Percentiles rank a stretch among this genome's conserved stretches.
Evolutionary conservation across 2,329 filamentous ascomycete genomes (phyloP).

Genomic region (Nemania bipapillata): DNA sequence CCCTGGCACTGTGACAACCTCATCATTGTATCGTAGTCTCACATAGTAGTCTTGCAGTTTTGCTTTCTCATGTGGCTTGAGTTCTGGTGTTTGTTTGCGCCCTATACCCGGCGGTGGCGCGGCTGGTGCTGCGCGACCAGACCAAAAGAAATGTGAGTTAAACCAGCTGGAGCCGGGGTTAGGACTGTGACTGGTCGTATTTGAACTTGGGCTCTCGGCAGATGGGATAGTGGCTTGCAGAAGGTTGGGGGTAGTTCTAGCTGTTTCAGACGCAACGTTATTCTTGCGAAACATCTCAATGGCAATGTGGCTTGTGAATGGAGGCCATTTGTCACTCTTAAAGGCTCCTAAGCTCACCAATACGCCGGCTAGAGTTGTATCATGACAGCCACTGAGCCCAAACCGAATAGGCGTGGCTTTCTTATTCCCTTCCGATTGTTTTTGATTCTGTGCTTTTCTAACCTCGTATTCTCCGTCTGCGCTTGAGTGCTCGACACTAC

Average conservation of each 20-base stretch:
- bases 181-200: conserved; percentile 28
- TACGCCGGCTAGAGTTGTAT: conserved; percentile 87
- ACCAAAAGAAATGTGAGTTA: conserved; percentile 49
- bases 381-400: conserved; percentile 86
- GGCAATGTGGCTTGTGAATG: conserved; percentile 91
- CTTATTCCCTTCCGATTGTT: conserved; percentile 52
- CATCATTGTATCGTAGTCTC: conserved; percentile 89
- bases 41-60: conserved; percentile 83
- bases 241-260: neutral
- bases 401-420: conserved; percentile 70
- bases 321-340: conserved; percentile 80
- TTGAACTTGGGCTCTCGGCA: conserved; percentile 17
- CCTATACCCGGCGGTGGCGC: conserved; percentile 63
- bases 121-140: conserved; percentile 43
- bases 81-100: conserved; percentile 66
- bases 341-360: conserved; percentile 84
- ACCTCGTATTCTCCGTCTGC: conserved; percentile 65
- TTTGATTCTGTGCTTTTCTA: conserved; percentile 43
- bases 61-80: conserved; percentile 67
- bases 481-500: conserved; percentile 68
- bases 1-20: conserved; percentile 81
- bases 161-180: conserved; percentile 48
- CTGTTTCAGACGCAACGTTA: conserved; percentile 35
- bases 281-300: conserved; percentile 83
- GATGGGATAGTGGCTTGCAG: conserved; percentile 34